Base-by-base conservation (phyloP, 1,139 yeast genomes). In the Sugiyamaella japonica region DNA sequence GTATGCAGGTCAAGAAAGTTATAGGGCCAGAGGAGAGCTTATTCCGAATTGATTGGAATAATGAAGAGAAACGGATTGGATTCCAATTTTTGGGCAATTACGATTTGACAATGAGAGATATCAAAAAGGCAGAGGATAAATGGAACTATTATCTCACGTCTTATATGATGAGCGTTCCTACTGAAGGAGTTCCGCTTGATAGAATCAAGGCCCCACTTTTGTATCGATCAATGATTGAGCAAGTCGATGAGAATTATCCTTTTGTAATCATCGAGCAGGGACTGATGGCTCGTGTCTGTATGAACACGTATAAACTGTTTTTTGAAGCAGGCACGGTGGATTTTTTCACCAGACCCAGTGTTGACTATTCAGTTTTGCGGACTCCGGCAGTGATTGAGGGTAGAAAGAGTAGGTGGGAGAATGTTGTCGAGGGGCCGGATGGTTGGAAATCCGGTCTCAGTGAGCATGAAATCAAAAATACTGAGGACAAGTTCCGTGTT, bases 81-180 rank as follows among this genome's bases (percentile, higher is more conserved):
- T 84, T 95, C 61, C 95, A 90, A 67, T 89, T 86, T 69, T 84
- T 93, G 56, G 93, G 95, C 29, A 61, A 66, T n/a, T 96, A 89
- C 64, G 98, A 91, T 67, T 76, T 90, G 63, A 90, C 98, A 0
- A 78, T 90, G 63, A 85, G 85, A 62, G 93, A 89, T 63, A 85
- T 86, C 34, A 82, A 82, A 64, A 80, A 83, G 32, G 82, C 83
- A 2, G 93, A 88, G 64, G 95, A 89, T 59, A 82, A 81, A 63
- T 95, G 96, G 86, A 91, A 89, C 69, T 91, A 93, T 71, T 93
- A 95, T 67, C 80, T 93, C 53, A 93, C 98, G 0, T 87, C 96
- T 49, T 93, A 86, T 70, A 82, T 93, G 49, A 86, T 93, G 89
- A 86, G 96, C 6, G 95, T 89, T 64, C 98, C 99, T 40, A 93